A percentile compares a stretch with the other conserved stretches of the same genome.
phyloP scores from a whole-genome alignment of 2,329 filamentous ascomycete species.

The Graphiopsis chlorocephala region DNA sequence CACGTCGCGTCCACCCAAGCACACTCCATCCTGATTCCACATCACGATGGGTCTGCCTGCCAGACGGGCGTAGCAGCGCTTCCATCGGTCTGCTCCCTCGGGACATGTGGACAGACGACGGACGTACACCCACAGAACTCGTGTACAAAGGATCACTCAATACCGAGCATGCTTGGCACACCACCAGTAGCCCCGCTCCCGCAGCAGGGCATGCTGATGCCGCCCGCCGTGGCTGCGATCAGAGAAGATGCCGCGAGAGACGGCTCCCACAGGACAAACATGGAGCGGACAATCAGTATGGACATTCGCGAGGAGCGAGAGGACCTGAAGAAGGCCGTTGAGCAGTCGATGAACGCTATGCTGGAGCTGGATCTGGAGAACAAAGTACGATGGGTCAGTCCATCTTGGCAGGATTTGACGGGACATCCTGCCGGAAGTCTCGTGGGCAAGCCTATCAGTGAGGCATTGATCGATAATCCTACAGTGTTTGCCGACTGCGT shows the following conservation, averaged over 20 bases:
- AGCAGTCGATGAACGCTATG: constrained; percentile 95
- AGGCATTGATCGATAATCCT: constrained; percentile 78
- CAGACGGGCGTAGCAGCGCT: constrained; percentile 14
- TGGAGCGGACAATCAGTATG: constrained; percentile 70
- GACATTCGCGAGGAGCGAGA: constrained; percentile 91
- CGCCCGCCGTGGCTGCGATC: constrained; percentile 45
- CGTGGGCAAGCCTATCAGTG: constrained; percentile 72
- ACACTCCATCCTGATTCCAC: constrained; percentile 15
- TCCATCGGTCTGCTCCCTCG: constrained; percentile 13
- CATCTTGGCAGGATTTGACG: constrained; percentile 91
- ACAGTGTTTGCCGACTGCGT: constrained; percentile 78
- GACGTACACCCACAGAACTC: not conserved
- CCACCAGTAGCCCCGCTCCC: constrained; percentile 18
- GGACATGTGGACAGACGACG: constrained; percentile 14
- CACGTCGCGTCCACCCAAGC: constrained; percentile 2
- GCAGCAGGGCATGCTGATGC: constrained; percentile 35
- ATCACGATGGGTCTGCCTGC: constrained; percentile 16
- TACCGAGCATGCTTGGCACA: constrained; percentile 20
- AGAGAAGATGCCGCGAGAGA: constrained; percentile 37
- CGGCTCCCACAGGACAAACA: constrained; percentile 31
- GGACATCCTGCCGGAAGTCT: constrained; percentile 73
- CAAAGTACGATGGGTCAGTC: constrained; percentile 91
- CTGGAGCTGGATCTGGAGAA: constrained; percentile 89
- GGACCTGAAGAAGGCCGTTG: constrained; percentile 90
- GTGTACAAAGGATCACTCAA: not conserved